Evolutionary conservation across 2,329 filamentous ascomycete genomes (phyloP), one percentile per base, ranked within the genome.

Genomic region (Aspergillus proliferans): DNA sequence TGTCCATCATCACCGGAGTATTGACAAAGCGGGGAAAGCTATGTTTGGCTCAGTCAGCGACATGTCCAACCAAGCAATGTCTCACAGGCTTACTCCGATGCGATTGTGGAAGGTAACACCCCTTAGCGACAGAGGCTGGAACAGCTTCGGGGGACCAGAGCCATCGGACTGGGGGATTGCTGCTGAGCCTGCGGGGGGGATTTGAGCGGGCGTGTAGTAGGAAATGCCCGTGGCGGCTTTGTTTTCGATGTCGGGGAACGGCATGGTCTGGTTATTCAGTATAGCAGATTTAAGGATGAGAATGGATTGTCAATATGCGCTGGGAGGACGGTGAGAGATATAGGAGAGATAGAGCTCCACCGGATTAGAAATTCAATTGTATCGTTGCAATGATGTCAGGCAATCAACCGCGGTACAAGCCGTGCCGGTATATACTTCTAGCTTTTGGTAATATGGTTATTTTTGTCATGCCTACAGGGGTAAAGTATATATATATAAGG

Each of bases 51-150:
- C n/a, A 8, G 34, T 36, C 34, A 36, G 34, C 34, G 8, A 18
- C 14, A 18, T 18, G 15, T 36, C 15, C 34, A 36, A 15, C n/a
- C 9, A 9, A 15, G 5, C 19, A 22, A 22, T 15, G 18, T 21
- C 18, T 19, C n/a, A 38, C n/a, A 8, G 3, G 18, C 48, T 14
- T 48, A 58, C 54, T 12, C 56, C 57, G 21, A 59, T 47, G 34
- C 58, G 58, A 45, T 60, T 87, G 54, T 82, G 83, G 18, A 87
- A 72, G 0, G 77, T 80, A 28, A 81, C 55, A 4, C 79, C 79
- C n/a, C 80, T 71, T 40, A 83, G 61, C 58, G 77, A 80, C 46
- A 83, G 62, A 10, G 80, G 79, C 52, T 74, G 70, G 68, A 83
- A 83, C 22, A 83, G 71, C 61, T 82, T 83, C 2, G 80, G 80